phyloP scores from a whole-genome alignment of 2,329 filamentous ascomycete species.

The Fusarium piperis region DNA sequence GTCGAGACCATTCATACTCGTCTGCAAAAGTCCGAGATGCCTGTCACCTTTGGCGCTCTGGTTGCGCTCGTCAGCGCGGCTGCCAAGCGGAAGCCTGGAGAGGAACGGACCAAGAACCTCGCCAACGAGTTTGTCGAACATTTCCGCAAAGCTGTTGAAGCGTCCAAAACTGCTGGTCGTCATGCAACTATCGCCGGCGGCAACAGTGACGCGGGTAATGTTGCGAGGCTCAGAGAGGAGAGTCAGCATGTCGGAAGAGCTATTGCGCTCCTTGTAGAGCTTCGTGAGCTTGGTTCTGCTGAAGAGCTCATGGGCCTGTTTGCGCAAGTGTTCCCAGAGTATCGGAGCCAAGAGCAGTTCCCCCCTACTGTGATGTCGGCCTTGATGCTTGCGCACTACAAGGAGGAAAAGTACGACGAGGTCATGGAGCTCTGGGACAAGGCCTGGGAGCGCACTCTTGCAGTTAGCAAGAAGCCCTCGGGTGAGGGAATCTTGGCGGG shows the following conservation, averaged over 20 bases:
- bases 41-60: constrained; percentile 54
- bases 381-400: constrained; percentile 74
- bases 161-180: not conserved
- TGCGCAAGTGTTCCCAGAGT: constrained; percentile 51
- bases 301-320: constrained; percentile 67
- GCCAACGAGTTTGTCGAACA: constrained; percentile 44
- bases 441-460: constrained; percentile 63
- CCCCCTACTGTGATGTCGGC: constrained; percentile 68
- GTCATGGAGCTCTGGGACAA: constrained; percentile 75
- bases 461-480: constrained; percentile 40
- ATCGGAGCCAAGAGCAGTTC: constrained; percentile 47
- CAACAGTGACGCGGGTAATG: constrained; percentile 19
- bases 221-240: constrained; percentile 37
- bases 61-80: constrained; percentile 54
- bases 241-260: constrained; percentile 47
- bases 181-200: not conserved
- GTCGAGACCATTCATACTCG: constrained; percentile 54
- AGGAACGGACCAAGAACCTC: constrained; percentile 36
- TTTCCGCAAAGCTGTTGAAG: constrained; percentile 38
- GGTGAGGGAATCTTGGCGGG: constrained; percentile 52
- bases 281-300: constrained; percentile 62
- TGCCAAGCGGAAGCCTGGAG: constrained; percentile 35
- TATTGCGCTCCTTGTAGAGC: constrained; percentile 47
- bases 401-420: constrained; percentile 65
- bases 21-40: constrained; percentile 55